A percentile compares a stretch with the other conserved stretches of the same genome.
Evolutionary conservation across 2,329 filamentous ascomycete genomes (phyloP).

Genomic region (Phaeosphaeriaceae sp.): DNA sequence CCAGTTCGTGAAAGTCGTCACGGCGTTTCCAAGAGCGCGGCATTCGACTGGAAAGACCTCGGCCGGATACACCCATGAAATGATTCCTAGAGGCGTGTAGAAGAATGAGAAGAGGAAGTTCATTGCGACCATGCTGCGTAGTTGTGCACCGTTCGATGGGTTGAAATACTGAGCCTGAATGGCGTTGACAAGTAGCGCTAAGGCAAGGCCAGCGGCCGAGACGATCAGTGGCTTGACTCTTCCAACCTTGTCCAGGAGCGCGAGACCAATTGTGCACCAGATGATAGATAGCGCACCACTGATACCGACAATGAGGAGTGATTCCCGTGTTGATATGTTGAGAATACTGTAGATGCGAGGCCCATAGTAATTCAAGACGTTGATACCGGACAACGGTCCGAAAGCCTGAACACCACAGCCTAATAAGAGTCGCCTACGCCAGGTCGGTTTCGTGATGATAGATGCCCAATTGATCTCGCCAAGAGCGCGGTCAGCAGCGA

Average conservation of each 20-base stretch:
- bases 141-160: constrained; percentile 42
- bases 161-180: constrained; percentile 49
- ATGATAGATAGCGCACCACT: constrained; percentile 58
- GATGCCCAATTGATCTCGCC: constrained; percentile 51
- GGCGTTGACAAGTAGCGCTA: constrained; percentile 44
- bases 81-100: constrained; percentile 54
- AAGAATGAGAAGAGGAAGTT: constrained; percentile 56
- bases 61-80: constrained; percentile 56
- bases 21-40: constrained; percentile 51
- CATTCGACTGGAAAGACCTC: constrained; percentile 56
- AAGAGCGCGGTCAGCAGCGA: constrained; percentile 31
- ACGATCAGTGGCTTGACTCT: constrained; percentile 58
- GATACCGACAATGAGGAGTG: constrained; percentile 60
- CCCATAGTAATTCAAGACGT: constrained; percentile 50
- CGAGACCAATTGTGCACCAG: constrained; percentile 55
- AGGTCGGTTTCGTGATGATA: constrained; percentile 52
- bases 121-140: constrained; percentile 56
- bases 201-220: constrained; percentile 51
- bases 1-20: constrained; percentile 55
- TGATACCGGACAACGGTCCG: constrained; percentile 56
- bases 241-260: constrained; percentile 55
- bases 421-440: constrained; percentile 56
- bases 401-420: constrained; percentile 58
- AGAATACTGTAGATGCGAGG: constrained; percentile 53
- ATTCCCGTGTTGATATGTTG: constrained; percentile 53